phyloP scores from a whole-genome alignment of 2,329 filamentous ascomycete species.

The Colletotrichum zoysiae region DNA sequence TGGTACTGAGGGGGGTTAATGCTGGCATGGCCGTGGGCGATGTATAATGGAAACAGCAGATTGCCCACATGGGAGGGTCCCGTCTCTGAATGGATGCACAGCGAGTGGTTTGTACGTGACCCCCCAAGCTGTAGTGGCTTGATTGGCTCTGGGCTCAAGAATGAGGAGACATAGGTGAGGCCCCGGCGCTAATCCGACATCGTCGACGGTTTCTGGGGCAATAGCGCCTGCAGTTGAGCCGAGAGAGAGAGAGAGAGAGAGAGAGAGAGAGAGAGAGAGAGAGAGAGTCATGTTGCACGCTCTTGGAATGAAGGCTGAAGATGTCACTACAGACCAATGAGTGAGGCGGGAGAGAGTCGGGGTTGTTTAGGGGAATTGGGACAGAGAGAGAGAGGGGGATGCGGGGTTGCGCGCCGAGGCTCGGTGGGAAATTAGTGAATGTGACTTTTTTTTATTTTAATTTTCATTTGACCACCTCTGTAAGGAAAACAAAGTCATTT shows the following conservation, averaged over 20 bases:
- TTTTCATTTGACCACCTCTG: too few species aligned
- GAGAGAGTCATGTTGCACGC: neutral
- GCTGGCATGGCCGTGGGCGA: conserved; percentile 1
- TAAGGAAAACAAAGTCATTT: too few species aligned
- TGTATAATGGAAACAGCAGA: neutral
- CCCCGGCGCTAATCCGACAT: neutral
- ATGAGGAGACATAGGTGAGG: neutral
- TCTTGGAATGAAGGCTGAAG: conserved; percentile 11
- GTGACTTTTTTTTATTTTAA: neutral
- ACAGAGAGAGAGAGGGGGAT: neutral
- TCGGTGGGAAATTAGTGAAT: neutral
- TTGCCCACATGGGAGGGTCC: neutral
- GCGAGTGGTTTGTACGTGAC: conserved; percentile 1
- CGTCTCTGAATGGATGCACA: neutral
- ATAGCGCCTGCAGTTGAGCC: neutral
- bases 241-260: neutral
- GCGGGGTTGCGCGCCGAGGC: neutral
- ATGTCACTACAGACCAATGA: neutral
- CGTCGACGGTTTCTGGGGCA: neutral
- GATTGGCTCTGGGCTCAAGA: neutral
- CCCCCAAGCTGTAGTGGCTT: neutral
- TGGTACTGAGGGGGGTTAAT: conserved; percentile 4
- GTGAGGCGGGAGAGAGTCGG: neutral
- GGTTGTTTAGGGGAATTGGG: neutral
- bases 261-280: neutral